Evolutionary conservation across 805 yeast genomes (phyloP).

Genomic region (Starmerella stigmatis): DNA sequence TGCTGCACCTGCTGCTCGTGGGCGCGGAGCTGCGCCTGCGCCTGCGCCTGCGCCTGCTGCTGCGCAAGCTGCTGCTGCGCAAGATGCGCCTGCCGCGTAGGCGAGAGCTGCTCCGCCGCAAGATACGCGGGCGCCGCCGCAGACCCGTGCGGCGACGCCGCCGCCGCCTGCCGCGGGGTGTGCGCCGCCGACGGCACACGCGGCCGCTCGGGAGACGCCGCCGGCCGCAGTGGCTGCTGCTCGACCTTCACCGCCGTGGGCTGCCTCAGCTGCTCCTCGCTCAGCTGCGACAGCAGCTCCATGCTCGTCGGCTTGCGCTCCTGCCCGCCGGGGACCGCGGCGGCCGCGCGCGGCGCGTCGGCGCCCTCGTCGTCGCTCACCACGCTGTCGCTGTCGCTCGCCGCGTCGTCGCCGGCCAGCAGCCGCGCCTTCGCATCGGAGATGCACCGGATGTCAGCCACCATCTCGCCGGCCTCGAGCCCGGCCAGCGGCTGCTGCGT

Average conservation of each 20-base stretch:
- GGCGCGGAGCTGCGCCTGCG: conserved; percentile 9
- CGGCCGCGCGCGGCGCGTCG: background rate
- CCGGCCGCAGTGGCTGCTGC: background rate
- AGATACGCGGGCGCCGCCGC: conserved; percentile 7
- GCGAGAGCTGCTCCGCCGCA: conserved; percentile 15
- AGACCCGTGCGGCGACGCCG: no score
- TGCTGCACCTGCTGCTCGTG: conserved; percentile 17
- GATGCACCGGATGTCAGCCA: conserved; percentile 19
- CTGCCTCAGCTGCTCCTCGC: conserved; percentile 10
- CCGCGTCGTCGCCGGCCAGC: background rate
- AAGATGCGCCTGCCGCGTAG: conserved; percentile 18
- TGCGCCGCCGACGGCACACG: conserved; percentile 4
- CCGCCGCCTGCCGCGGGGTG: no score
- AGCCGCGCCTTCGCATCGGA: conserved; percentile 3
- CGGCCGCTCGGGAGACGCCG: no score
- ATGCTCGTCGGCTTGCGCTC: background rate
- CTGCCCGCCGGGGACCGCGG: background rate
- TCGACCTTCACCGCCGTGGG: conserved; percentile 8
- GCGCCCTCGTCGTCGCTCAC: conserved; percentile 5
- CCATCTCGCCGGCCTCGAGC: conserved; percentile 21
- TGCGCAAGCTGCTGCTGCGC: conserved; percentile 11
- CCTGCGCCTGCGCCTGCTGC: background rate
- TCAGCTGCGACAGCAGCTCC: conserved; percentile 8
- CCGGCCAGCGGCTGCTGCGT: conserved; percentile 18
- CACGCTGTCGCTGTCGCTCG: conserved; percentile 5